Base-by-base conservation (phyloP, 1,139 yeast species). In the Kodamaea sp. region DNA sequence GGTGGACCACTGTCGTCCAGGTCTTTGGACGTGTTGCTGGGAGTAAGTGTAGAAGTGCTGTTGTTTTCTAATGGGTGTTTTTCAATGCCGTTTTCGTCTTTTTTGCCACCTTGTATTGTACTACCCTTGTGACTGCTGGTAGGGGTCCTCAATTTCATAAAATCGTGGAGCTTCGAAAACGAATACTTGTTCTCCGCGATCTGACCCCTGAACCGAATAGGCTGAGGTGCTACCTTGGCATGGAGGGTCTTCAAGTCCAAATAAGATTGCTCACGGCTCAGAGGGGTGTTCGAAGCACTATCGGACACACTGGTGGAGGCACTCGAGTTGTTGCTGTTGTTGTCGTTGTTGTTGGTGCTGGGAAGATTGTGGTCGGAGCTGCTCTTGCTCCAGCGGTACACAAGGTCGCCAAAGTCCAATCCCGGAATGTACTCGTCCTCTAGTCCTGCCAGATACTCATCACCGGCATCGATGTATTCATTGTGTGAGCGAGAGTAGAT, bases 361-460 rank as follows among this genome's bases (percentile, higher is more conserved):
- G 24, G 32, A 20, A 50, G 35, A 16, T 38, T 47, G n/a, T 39
- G 46, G 22, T 53, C 59, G 2, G 55, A 44, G 10, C 44, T 31
- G 35, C 28, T 34, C 13, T 48, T 47, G 37, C 59, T 60, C 76
- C 76, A 70, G 34, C 59, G 54, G 43, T 59, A 60, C 2, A 70
- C 49, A 55, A 66, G 59, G 28, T 69, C 67, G 13, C 70, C 66
- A 47, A 76, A 78, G 44, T 75, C 77, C 26, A 83, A 61, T 18
- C 81, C 85, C 0, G 89, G 89, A 11, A 83, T 73, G 48, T 82
- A 83, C 50, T 83, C 90, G 53, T 83, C 90, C 48, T 80, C 83
- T 44, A 82, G 62, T 1, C 85, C 87, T n/a, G 32, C 37, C 15
- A 43, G 35, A 10, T 45, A 49, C 15, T 42, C 48, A 15, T 39